Evolutionary conservation across 1,284 basidiomycete species (phyloP).

Genomic region (Austroboletus niveus): DNA sequence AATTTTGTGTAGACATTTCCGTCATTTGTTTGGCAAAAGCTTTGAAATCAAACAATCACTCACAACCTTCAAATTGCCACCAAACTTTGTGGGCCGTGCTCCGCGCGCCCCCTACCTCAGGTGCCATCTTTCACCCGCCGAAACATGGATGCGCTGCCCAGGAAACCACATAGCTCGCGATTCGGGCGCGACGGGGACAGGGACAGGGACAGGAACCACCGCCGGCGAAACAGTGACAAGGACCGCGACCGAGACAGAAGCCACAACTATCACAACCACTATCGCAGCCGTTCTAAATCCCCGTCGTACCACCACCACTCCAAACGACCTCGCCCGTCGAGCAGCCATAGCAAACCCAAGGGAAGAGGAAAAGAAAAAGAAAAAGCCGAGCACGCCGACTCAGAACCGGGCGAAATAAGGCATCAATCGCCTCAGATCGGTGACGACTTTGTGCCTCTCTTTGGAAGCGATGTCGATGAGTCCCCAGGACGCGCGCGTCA

Average conservation of each 20-base stretch:
- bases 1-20: no score
- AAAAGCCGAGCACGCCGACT: conserved; percentile 2
- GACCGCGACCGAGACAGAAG: neutral
- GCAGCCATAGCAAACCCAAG: conserved; percentile 18
- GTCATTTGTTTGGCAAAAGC: conserved; percentile 27
- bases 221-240: conserved; percentile 7
- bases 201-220: conserved; percentile 7
- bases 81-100: no score
- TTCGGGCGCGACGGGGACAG: conserved; percentile 7
- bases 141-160: conserved; percentile 22
- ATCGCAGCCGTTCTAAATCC: conserved; percentile 12
- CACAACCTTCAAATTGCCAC: neutral
- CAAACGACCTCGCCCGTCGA: conserved; percentile 19
- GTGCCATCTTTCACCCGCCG: neutral
- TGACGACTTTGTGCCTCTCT: conserved; percentile 64
- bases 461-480: conserved; percentile 34
- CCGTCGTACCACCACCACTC: conserved; percentile 7
- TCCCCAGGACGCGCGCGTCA: conserved; percentile 13
- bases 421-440: conserved; percentile 29
- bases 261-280: conserved; percentile 2
- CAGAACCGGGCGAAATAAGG: conserved; percentile 9
- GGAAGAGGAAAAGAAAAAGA: neutral
- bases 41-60: conserved; percentile 28
- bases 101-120: no score
- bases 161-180: conserved; percentile 16